Percentiles rank a stretch among this genome's conserved stretches.
Evolutionary conservation across 2,329 filamentous ascomycete genomes (phyloP).

Genomic region (Fusarium lyarnte): DNA sequence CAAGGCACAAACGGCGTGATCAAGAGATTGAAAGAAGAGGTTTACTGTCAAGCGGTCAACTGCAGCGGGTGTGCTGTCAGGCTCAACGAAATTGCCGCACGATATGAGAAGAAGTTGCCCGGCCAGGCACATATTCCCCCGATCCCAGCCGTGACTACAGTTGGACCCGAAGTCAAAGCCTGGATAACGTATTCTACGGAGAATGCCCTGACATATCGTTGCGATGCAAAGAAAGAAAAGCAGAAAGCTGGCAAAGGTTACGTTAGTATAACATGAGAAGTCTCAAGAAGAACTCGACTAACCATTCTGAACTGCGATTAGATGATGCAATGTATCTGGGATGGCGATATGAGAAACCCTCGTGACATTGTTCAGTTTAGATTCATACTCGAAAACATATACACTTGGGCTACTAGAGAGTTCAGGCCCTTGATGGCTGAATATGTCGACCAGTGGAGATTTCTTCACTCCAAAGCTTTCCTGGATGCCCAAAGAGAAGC

Average conservation of each 20-base stretch:
- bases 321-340: background rate
- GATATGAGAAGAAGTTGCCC: rapidly evolving
- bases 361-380: background rate
- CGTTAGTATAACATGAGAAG: background rate
- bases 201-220: background rate
- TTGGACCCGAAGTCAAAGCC: constrained; percentile 28
- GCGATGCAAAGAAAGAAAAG: rapidly evolving
- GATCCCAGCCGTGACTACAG: constrained; percentile 23
- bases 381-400: background rate
- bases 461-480: rapidly evolving
- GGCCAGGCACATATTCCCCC: constrained; percentile 20
- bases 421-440: background rate
- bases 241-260: background rate
- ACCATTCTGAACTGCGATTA: background rate
- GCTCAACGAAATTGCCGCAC: constrained; percentile 8
- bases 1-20: background rate
- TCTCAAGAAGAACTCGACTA: background rate
- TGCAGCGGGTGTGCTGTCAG: constrained; percentile 24
- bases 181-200: constrained; percentile 27
- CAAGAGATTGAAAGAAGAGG: background rate
- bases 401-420: background rate
- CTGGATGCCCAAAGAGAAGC: rapidly evolving
- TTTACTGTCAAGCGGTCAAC: constrained; percentile 28
- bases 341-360: background rate
- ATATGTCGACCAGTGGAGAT: background rate